phyloP scores from a whole-genome alignment of 2,329 filamentous ascomycete genomes.

The Curvularia sp. region DNA sequence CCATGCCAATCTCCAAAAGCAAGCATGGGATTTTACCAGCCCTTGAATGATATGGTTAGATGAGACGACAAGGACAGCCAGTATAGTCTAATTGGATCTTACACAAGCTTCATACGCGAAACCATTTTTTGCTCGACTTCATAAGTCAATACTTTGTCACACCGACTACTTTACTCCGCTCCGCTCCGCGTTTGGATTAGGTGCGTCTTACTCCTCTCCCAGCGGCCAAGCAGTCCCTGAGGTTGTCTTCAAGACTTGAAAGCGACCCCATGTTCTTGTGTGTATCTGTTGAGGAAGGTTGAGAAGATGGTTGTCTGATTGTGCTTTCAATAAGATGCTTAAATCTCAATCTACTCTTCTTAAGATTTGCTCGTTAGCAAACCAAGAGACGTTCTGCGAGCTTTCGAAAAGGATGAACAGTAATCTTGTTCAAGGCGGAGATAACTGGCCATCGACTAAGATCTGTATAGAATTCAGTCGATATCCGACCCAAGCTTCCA shows the following conservation, averaged over 20 bases:
- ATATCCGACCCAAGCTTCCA: no score
- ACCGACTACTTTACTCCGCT: slow-evolving; percentile 37
- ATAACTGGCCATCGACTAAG: no score
- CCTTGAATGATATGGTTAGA: neutral
- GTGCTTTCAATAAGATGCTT: neutral
- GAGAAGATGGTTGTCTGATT: neutral
- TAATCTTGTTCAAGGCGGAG: neutral
- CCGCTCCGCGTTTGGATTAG: slow-evolving; percentile 29
- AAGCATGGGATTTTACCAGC: neutral
- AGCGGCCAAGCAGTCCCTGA: no score
- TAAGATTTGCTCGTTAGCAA: neutral
- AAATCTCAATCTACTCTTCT: neutral
- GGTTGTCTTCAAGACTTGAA: slow-evolving; percentile 33
- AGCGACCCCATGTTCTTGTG: slow-evolving; percentile 39
- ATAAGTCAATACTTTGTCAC: slow-evolving; percentile 39
- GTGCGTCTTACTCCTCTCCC: slow-evolving; percentile 40
- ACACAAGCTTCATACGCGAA: slow-evolving; percentile 45
- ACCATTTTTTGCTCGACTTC: slow-evolving; percentile 44
- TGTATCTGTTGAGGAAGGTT: neutral
- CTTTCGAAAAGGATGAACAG: neutral
- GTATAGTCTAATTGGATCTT: slow-evolving; percentile 12
- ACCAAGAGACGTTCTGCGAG: neutral
- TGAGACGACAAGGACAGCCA: neutral
- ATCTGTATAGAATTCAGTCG: no score
- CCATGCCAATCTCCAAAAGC: neutral